phyloP scores from a whole-genome alignment of 1,284 basidiomycete genomes.

The Ganoderma multipileum region DNA sequence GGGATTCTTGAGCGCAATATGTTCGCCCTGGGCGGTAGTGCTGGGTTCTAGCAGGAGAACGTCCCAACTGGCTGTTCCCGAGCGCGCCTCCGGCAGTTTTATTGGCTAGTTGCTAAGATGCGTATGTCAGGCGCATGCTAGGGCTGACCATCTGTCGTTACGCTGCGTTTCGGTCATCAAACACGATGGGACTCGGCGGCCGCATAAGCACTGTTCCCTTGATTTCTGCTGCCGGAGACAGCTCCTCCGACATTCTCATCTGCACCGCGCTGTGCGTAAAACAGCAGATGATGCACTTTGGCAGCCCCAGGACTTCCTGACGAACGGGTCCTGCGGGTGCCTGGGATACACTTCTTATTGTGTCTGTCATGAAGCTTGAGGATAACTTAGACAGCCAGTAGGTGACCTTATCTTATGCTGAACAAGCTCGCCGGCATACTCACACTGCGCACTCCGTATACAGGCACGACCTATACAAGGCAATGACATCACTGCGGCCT shows the following conservation, averaged over 20 bases:
- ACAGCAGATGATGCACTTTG: not conserved
- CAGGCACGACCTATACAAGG: constrained; percentile 2
- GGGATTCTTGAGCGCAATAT: constrained; percentile 7
- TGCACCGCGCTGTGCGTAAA: not conserved
- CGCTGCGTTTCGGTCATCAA: not conserved
- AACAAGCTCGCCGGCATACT: not conserved
- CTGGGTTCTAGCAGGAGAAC: not conserved
- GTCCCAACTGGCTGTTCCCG: not conserved
- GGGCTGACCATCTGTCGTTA: not conserved
- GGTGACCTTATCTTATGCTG: not conserved
- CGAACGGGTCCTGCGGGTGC: not conserved
- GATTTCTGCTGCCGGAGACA: not conserved
- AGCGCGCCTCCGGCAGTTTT: not conserved
- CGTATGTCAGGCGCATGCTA: not conserved
- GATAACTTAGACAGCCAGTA: constrained; percentile 3
- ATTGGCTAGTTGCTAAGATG: constrained; percentile 1
- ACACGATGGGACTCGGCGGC: not conserved
- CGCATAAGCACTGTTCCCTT: not conserved
- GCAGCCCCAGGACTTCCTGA: not conserved
- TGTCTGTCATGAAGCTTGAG: not conserved
- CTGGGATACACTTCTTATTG: not conserved
- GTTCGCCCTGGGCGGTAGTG: not conserved
- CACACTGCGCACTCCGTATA: not conserved
- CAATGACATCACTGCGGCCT: constrained; percentile 5
- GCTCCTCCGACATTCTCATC: not conserved